Conservation (phyloP, 139 green algal species). For the Axilococcus clingmanii region DNA sequence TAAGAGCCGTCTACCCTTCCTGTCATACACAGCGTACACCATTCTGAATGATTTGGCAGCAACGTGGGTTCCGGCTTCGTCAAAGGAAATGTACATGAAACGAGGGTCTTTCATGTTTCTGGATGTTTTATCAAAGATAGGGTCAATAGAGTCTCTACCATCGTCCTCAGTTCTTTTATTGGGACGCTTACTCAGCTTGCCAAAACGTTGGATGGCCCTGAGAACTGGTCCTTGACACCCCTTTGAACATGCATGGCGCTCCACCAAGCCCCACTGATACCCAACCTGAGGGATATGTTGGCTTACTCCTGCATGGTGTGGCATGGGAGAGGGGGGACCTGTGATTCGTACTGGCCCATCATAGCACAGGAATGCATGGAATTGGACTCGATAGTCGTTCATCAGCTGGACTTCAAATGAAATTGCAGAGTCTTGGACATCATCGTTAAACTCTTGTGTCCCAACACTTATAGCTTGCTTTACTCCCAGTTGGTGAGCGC, state of each 20-base stretch:
- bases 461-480: slow-evolving; percentile 12
- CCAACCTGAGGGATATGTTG: background rate
- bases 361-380: slow-evolving; percentile 38
- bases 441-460: background rate
- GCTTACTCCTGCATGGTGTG: background rate
- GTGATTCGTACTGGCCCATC: slow-evolving; percentile 5
- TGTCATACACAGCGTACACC: slow-evolving; percentile 19
- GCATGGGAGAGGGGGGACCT: background rate
- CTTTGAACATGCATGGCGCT: slow-evolving; percentile 29
- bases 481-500: background rate
- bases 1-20: slow-evolving; percentile 16
- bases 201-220: slow-evolving; percentile 52
- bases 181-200: slow-evolving; percentile 31
- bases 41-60: slow-evolving; percentile 25
- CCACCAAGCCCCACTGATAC: slow-evolving; percentile 26
- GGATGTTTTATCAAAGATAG: background rate
- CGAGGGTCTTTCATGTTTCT: slow-evolving; percentile 34
- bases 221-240: slow-evolving; percentile 49
- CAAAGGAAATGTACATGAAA: slow-evolving; percentile 52
- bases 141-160: too few relatives aligned
- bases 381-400: slow-evolving; percentile 21
- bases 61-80: slow-evolving; percentile 61
- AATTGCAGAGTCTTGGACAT: slow-evolving; percentile 20
- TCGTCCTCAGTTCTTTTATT: too few relatives aligned
- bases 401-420: slow-evolving; percentile 35